These are phyloP conservation scores for Cryptococcus sp. DNA, from an alignment of 1,284 basidiomycete species.

Conservation along the genomic window DNA sequence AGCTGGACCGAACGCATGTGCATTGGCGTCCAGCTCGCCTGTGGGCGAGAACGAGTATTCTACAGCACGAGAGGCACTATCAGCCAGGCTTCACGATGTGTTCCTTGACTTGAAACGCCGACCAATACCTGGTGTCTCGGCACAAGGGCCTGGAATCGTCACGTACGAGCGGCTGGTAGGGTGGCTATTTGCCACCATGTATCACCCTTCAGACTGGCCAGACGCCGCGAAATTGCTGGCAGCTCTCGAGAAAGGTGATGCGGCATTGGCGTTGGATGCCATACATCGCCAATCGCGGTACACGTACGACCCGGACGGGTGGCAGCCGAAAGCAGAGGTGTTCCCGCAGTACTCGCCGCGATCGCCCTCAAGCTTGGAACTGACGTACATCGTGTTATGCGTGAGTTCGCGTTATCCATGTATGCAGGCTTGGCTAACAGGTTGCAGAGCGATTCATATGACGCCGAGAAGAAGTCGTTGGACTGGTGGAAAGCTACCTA, in stretches of 20 bases:
- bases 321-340: not conserved
- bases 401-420: conserved; percentile 1
- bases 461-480: conserved; percentile 7
- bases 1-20: not conserved
- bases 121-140: conserved; percentile 6
- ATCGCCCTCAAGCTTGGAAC: not conserved
- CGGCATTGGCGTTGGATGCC: not conserved
- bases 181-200: conserved; percentile 1
- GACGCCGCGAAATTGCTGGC: not conserved
- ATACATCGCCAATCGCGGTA: not conserved
- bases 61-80: conserved; percentile 5
- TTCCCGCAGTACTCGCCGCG: too few species aligned
- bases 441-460: conserved; percentile 5
- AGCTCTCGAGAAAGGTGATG: conserved; percentile 9
- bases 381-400: conserved; percentile 9
- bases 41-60: not conserved
- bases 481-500: conserved; percentile 9
- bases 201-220: conserved; percentile 4
- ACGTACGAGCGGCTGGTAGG: conserved; percentile 12
- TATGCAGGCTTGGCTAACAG: not conserved
- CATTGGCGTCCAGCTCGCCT: not conserved
- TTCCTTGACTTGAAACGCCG: not conserved
- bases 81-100: not conserved
- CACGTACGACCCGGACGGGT: conserved; percentile 5
- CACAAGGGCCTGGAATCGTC: conserved; percentile 7